These are phyloP conservation scores for Kwoniella botswanensis DNA, from an alignment of 768 basidiomycete genomes.

Conservation along the genomic window DNA sequence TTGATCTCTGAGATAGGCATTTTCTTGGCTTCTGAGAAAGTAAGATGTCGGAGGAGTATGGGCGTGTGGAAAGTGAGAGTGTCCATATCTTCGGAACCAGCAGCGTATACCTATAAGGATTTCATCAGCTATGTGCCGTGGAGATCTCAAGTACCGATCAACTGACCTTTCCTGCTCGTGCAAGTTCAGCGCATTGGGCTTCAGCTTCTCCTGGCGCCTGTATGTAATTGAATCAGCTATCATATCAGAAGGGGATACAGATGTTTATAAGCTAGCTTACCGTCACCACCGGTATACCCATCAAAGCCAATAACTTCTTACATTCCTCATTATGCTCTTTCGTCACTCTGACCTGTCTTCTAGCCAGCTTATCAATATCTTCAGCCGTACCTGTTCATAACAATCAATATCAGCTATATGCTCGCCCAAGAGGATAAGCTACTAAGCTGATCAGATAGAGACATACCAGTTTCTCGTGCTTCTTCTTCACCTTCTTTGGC, in stretches of 20 bases:
- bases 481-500: slow-evolving; percentile 95
- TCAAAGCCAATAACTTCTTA: slow-evolving; percentile 78
- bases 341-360: slow-evolving; percentile 93
- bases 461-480: slow-evolving; percentile 85
- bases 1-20: slow-evolving; percentile 92
- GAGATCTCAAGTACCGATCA: background rate
- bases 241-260: background rate
- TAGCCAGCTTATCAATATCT: slow-evolving; percentile 85
- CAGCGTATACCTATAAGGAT: slow-evolving; percentile 78
- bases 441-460: background rate
- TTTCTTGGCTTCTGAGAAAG: slow-evolving; percentile 97
- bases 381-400: slow-evolving; percentile 71
- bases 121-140: background rate
- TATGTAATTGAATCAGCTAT: slow-evolving; percentile 6
- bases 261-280: slow-evolving; percentile 63
- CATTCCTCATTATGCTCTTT: slow-evolving; percentile 97
- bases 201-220: slow-evolving; percentile 99
- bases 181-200: slow-evolving; percentile 97
- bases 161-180: slow-evolving; percentile 86
- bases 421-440: background rate
- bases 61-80: slow-evolving; percentile 94
- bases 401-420: background rate
- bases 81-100: slow-evolving; percentile 99
- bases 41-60: slow-evolving; percentile 89
- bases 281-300: slow-evolving; percentile 95